Percentiles rank a stretch among this genome's conserved stretches.
Conservation (phyloP, 352 stramenopile species). For the Globisporangium heterothallicum region DNA sequence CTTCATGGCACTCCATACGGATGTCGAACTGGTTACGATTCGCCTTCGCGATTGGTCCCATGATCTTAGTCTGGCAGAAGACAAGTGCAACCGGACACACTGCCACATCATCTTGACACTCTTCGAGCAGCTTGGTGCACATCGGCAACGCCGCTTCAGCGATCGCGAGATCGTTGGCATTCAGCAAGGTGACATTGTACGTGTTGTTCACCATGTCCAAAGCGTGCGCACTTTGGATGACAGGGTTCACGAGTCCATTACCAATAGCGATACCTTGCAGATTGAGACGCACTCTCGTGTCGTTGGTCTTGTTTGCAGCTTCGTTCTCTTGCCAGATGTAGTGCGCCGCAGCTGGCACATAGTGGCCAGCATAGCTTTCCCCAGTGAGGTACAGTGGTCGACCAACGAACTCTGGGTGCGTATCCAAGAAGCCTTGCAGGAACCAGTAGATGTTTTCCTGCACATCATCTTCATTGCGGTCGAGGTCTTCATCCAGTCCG, state of each 20-base stretch:
- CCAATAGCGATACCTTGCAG: constrained; percentile 35
- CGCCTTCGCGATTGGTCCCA: constrained; percentile 29
- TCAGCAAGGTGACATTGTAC: constrained; percentile 66
- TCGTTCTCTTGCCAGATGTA: constrained; percentile 48
- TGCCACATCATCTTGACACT: constrained; percentile 3
- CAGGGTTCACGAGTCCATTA: constrained; percentile 30
- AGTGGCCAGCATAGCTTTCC: constrained; percentile 69
- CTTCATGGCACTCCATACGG: constrained; percentile 25
- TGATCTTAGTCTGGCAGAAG: constrained; percentile 34
- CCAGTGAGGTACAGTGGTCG: constrained; percentile 65
- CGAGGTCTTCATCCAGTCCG: constrained; percentile 20
- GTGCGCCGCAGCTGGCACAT: constrained; percentile 47
- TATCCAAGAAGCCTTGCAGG: constrained; percentile 52
- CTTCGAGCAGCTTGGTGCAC: constrained; percentile 31
- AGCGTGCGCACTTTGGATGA: constrained; percentile 30
- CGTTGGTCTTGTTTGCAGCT: neutral
- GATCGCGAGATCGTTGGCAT: constrained; percentile 19
- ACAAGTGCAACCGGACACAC: constrained; percentile 28
- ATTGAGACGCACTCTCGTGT: constrained; percentile 17
- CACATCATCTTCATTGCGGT: constrained; percentile 43
- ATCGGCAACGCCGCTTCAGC: constrained; percentile 26
- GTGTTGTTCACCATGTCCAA: constrained; percentile 63
- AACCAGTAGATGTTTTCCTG: constrained; percentile 70
- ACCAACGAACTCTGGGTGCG: constrained; percentile 49
- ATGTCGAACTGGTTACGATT: constrained; percentile 68